These are phyloP conservation scores for Halophytophthora polymorphica DNA, from an alignment of 352 stramenopile species.

Conservation along the genomic window DNA sequence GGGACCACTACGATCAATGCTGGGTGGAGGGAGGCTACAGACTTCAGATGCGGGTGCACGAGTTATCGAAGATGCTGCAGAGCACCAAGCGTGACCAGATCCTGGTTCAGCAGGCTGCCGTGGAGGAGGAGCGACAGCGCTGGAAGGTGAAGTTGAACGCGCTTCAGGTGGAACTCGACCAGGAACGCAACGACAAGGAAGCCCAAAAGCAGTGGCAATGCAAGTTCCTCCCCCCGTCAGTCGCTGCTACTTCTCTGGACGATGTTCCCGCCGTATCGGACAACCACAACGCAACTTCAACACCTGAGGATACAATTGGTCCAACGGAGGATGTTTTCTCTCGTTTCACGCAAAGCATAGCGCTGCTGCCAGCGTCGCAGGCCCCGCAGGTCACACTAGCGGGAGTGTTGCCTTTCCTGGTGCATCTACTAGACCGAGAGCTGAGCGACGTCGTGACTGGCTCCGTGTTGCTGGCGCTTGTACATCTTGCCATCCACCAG, in stretches of 20 bases:
- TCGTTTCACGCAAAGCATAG: conserved; percentile 69
- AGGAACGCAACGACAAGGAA: conserved; percentile 70
- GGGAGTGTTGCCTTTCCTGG: conserved; percentile 62
- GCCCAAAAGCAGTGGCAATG: conserved; percentile 57
- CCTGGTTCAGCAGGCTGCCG: conserved; percentile 38
- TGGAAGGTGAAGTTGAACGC: conserved; percentile 40
- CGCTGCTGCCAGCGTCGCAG: conserved; percentile 46
- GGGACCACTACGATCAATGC: too few species aligned
- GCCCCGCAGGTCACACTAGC: conserved; percentile 44
- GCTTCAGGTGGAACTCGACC: conserved; percentile 45
- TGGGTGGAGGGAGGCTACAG: conserved; percentile 18
- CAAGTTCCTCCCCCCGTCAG: conserved; percentile 28
- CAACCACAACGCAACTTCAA: conserved; percentile 1
- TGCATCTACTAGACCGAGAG: conserved; percentile 50
- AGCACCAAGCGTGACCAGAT: conserved; percentile 63
- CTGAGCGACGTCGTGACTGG: conserved; percentile 57
- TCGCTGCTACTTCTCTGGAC: conserved; percentile 1
- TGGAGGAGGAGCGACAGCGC: conserved; percentile 41
- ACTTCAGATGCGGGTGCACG: conserved; percentile 51
- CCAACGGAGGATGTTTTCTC: conserved; percentile 57
- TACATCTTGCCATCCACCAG: conserved; percentile 62
- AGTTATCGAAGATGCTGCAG: conserved; percentile 51
- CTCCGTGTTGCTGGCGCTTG: conserved; percentile 63
- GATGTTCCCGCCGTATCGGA: conserved; percentile 2
- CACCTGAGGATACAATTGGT: too few species aligned